Evolutionary conservation across 2,329 filamentous ascomycete genomes (phyloP).

Genomic region (Colletotrichum sp.): DNA sequence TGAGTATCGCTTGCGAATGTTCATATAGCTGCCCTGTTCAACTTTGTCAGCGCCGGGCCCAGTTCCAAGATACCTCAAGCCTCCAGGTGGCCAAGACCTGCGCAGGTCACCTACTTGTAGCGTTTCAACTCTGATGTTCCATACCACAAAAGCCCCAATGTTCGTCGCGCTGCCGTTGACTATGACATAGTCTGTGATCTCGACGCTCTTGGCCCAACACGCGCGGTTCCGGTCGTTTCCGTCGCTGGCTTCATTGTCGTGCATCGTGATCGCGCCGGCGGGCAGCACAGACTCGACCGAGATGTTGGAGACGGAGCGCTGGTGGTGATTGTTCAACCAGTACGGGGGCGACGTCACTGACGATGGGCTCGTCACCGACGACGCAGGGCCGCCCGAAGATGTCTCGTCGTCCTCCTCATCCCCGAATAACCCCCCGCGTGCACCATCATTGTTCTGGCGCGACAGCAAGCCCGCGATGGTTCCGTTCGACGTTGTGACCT

Average conservation of each 20-base stretch:
- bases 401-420: slow-evolving; percentile 12
- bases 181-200: slow-evolving; percentile 61
- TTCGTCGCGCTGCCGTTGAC: slow-evolving; percentile 62
- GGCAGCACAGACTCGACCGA: slow-evolving; percentile 56
- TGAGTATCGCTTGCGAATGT: slow-evolving; percentile 79
- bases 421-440: slow-evolving; percentile 6
- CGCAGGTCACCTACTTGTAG: slow-evolving; percentile 66
- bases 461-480: slow-evolving; percentile 6
- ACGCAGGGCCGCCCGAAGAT: slow-evolving; percentile 3
- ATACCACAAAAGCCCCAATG: slow-evolving; percentile 92
- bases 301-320: slow-evolving; percentile 41
- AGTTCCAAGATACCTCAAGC: neutral
- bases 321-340: slow-evolving; percentile 42
- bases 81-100: neutral
- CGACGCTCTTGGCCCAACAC: slow-evolving; percentile 70
- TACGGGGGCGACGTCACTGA: slow-evolving; percentile 48
- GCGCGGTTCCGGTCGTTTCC: slow-evolving; percentile 57
- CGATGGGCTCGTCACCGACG: slow-evolving; percentile 16
- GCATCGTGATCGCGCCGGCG: slow-evolving; percentile 62
- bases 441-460: slow-evolving; percentile 11
- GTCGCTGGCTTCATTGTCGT: slow-evolving; percentile 64
- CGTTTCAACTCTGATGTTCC: slow-evolving; percentile 89
- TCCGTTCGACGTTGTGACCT: neutral
- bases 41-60: slow-evolving; percentile 15
- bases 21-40: slow-evolving; percentile 63